Evolutionary conservation across 805 yeast species (phyloP), one percentile per base, ranked within the genome.

Genomic region (Metschnikowia santaceciliae): DNA sequence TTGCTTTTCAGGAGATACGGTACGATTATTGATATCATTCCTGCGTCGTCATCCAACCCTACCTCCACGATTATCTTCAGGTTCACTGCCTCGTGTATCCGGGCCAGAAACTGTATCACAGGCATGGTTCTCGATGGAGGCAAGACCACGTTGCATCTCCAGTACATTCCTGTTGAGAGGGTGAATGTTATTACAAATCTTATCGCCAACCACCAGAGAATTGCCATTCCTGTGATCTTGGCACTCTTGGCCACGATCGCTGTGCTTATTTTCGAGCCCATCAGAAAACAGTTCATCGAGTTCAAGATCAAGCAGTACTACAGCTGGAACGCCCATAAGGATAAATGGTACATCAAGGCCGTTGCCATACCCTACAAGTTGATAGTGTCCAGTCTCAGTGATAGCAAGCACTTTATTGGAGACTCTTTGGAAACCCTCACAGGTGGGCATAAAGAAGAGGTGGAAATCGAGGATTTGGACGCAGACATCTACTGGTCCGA

Each of bases 31-130:
- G 96, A 90, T 61, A 90, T 91, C 34, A 61, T 72, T 0, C 88
- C 91, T 1, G 69, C 71, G 1, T 76, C 81, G 1, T 81, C 83
- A 3, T 66, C 80, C 15, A 53, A 56, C 6, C 58, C 64, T 1
- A 67, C 71, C 15, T 84, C 90, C 6, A 64, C 67, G 3, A 78
- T 92, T 2, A 69, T 71, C 3, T 94, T 84, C 67, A 71, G 76
- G 39, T 62, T 75, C 1, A 66, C 78, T 6, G 75, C 87, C 52
- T 81, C 88, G 36, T 94, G 97, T 0, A 83, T 90, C 6, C 73
- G 90, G 53, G 97, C 98, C 0, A 84, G 89, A 61, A 90, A 90
- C 67, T 94, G 99, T 77, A 76, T 89, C 20, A 90, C 96, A 15
- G 97, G 96, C 32, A 71, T 87, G 53, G 74, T 71, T 19, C 70